Evolutionary conservation across 495 filamentous ascomycete species (phyloP), one percentile per base, ranked within the genome.

Genomic region (Talaromyces adpressus): DNA sequence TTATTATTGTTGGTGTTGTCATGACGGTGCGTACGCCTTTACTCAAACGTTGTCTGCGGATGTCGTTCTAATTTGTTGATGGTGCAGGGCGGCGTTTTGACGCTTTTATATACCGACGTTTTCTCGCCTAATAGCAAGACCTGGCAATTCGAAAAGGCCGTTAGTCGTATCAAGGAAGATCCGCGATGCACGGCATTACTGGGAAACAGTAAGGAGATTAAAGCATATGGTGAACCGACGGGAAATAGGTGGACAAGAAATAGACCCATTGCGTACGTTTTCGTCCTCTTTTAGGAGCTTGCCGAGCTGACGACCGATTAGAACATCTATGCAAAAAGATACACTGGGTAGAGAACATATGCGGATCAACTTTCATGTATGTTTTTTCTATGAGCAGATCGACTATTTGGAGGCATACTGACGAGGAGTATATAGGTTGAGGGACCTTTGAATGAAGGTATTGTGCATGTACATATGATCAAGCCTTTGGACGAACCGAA

Each of bases 81-180:
- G 34, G 8, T 29, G 49, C 71, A 93, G 91, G 87, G 87, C 66
- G 86, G 87, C 39, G 87, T 96, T 20, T 80, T 84, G 64, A 89
- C 88, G 64, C 75, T 96, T 39, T 82, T 98, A 32, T 98, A 91
- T 71, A 80, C 82, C 9, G 94, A 98, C 57, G 90, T 98, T 20
- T 88, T 98, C 72, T 89, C 90, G 12, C 85, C 89, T 2, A 88
- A 93, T 71, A 93, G 90, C 74, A 88, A 89, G 72, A 91, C 88
- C 27, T 85, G 85, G 68, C 89, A 95, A 73, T 98, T 95, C 78
- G 96, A 95, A 74, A 87, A 88, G 51, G 90, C 91, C 1, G 89
- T 95, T 34, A 83, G 91, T 65, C 86, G 87, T 51, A 86, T 98
- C 69, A 89, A 87, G 71, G 77, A 81, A 39, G 90, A 96, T 69